Evolutionary conservation across 768 basidiomycete genomes (phyloP).

Genomic region (Termitomyces sp.): DNA sequence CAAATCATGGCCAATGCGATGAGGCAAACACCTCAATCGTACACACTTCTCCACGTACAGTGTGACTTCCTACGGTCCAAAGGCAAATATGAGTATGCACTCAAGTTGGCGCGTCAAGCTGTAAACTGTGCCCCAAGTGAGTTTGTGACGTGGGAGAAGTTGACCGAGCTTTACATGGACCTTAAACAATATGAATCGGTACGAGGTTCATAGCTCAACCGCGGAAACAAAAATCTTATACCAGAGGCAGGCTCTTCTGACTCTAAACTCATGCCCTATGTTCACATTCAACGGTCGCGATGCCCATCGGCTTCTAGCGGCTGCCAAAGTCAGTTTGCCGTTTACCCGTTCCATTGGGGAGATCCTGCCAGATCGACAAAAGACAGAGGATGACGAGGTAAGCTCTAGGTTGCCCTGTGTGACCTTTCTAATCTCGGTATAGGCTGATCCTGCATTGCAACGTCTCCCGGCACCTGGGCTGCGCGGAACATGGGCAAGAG

Average conservation of each 20-base stretch:
- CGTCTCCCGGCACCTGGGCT: conserved; percentile 95
- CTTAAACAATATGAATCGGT: conserved; percentile 80
- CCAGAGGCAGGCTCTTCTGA: conserved; percentile 66
- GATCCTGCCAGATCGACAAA: conserved; percentile 82
- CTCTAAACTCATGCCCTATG: conserved; percentile 99
- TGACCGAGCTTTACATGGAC: conserved; percentile 94
- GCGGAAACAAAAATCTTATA: not conserved
- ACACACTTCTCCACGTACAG: conserved; percentile 91
- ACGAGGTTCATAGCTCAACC: conserved; percentile 23
- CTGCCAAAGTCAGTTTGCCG: conserved; percentile 82
- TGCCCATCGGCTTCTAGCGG: conserved; percentile 79
- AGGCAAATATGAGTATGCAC: conserved; percentile 82
- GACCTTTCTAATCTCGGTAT: not conserved
- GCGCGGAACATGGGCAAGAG: conserved; percentile 93
- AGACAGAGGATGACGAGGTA: conserved; percentile 84
- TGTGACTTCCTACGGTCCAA: conserved; percentile 92
- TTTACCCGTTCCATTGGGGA: conserved; percentile 84
- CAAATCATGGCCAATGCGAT: conserved; percentile 89
- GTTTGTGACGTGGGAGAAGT: conserved; percentile 98
- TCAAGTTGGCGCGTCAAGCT: conserved; percentile 89
- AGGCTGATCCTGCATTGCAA: conserved; percentile 91
- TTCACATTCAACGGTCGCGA: conserved; percentile 99
- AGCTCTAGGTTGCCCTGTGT: conserved; percentile 9
- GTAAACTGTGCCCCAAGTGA: conserved; percentile 99
- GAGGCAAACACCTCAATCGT: conserved; percentile 84